Percentiles rank a stretch among this genome's conserved stretches.
Evolutionary conservation across 1,284 basidiomycete genomes (phyloP).

Genomic region (Thecaphora thlaspeos): DNA sequence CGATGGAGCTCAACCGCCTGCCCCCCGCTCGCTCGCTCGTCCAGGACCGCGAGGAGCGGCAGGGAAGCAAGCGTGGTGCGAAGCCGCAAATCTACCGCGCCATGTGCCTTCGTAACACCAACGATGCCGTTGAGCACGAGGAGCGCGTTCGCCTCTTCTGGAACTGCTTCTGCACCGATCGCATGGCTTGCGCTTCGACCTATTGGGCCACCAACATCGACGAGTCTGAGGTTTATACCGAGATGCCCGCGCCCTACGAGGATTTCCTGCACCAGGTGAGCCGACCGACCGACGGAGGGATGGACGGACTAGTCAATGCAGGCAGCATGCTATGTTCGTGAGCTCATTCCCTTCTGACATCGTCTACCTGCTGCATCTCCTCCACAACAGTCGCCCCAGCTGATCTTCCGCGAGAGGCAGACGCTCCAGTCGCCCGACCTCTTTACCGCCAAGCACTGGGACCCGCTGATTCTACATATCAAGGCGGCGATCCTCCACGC

Average conservation of each 20-base stretch:
- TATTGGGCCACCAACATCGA: conserved; percentile 39
- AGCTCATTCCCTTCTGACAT: neutral
- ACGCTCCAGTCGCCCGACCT: conserved; percentile 37
- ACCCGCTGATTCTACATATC: conserved; percentile 29
- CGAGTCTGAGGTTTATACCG: conserved; percentile 33
- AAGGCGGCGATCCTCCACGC: conserved; percentile 37
- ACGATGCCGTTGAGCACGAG: conserved; percentile 28
- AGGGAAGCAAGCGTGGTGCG: conserved; percentile 4
- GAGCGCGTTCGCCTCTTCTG: conserved; percentile 37
- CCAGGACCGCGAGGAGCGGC: neutral
- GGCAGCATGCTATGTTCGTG: too few relatives aligned
- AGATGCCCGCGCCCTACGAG: conserved; percentile 38
- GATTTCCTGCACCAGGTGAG: conserved; percentile 10
- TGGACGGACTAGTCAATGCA: too few relatives aligned
- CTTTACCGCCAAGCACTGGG: conserved; percentile 31
- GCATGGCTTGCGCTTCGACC: conserved; percentile 35
- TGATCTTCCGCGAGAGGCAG: conserved; percentile 26
- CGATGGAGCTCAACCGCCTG: conserved; percentile 36
- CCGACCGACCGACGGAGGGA: too few relatives aligned
- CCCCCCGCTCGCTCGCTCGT: conserved; percentile 11
- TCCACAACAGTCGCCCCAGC: conserved; percentile 3
- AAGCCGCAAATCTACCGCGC: conserved; percentile 30
- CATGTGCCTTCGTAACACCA: conserved; percentile 9
- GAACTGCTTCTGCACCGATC: conserved; percentile 38
- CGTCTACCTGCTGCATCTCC: neutral